Evolutionary conservation across 768 basidiomycete genomes (phyloP).

Genomic region (Psilocybe cyanescens): DNA sequence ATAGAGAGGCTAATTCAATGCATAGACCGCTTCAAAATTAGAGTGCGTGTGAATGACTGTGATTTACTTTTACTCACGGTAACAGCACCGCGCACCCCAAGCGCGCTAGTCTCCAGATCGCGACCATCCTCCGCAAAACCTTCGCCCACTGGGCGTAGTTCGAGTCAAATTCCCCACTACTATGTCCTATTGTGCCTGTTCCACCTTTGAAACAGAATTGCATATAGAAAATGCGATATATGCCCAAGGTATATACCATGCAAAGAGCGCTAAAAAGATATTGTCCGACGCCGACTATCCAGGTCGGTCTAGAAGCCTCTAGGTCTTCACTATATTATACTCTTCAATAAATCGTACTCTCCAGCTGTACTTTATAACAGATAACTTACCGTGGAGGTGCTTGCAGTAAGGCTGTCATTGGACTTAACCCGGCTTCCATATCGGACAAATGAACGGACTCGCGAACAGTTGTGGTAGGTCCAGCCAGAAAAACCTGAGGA

Average conservation of each 20-base stretch:
- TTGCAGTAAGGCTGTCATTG: neutral
- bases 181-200: neutral
- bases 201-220: conserved; percentile 4
- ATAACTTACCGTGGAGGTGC: neutral
- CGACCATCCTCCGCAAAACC: conserved; percentile 7
- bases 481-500: neutral
- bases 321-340: neutral
- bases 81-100: conserved; percentile 13
- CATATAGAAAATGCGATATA: conserved; percentile 3
- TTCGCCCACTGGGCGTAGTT: conserved; percentile 7
- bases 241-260: conserved; percentile 6
- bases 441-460: neutral
- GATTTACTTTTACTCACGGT: conserved; percentile 1
- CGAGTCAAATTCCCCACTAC: neutral
- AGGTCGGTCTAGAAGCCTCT: neutral
- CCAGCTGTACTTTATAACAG: too few relatives aligned
- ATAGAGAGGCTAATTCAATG: conserved; percentile 5
- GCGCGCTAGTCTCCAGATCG: conserved; percentile 10
- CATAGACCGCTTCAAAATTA: neutral
- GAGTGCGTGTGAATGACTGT: neutral
- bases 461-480: neutral
- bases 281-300: neutral
- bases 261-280: conserved; percentile 5
- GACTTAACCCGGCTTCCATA: neutral
- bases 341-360: too few relatives aligned